Evolutionary conservation across 2,329 filamentous ascomycete genomes (phyloP), one percentile per base, ranked within the genome.

Genomic region (Curvularia sp.): DNA sequence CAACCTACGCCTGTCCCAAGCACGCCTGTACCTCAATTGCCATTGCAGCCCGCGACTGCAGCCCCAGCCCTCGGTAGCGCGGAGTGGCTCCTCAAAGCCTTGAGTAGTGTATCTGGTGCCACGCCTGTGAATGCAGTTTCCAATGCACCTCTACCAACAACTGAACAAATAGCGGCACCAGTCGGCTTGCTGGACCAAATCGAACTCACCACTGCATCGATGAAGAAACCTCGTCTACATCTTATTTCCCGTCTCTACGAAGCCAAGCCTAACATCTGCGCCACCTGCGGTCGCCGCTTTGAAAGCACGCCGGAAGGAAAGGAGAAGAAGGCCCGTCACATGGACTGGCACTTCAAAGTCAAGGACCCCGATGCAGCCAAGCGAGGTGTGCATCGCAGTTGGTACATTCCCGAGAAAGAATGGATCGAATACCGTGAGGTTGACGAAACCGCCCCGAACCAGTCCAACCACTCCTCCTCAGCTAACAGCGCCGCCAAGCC

Each of bases 291-390:
- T 23, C 87, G 93, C 59, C 89, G 95, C 2, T 99, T 99, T 76
- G 85, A 85, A 53, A 86, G 86, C 4, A 91, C 91, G 48, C 86
- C 88, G 12, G 87, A 91, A 64, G 94, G 94, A 12, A 90, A 87
- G 69, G 88, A 89, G 73, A 91, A 90, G 81, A 98, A 98, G 80
- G 91, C 89, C 23, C 87, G 89, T 3, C 95, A 99, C 74, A 89
- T 99, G 82, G 95, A 99, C 78, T 99, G 95, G 95, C 95, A 99
- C 78, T 99, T 99, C 80, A 89, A 90, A 55, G 93, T 94, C 23
- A 94, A 97, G 72, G 92, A 96, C 78, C 88, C 88, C 2, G 94
- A 98, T 67, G 89, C 91, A 13, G 88, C 92, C 71, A 94, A 92
- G 74, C 86, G 92, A 60, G 93, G 91, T 30, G 91, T 96, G 68